These are phyloP conservation scores for Trichosanthes cucumerina DNA, from an alignment of 306 rosid genomes.

Conservation along the genomic window DNA sequence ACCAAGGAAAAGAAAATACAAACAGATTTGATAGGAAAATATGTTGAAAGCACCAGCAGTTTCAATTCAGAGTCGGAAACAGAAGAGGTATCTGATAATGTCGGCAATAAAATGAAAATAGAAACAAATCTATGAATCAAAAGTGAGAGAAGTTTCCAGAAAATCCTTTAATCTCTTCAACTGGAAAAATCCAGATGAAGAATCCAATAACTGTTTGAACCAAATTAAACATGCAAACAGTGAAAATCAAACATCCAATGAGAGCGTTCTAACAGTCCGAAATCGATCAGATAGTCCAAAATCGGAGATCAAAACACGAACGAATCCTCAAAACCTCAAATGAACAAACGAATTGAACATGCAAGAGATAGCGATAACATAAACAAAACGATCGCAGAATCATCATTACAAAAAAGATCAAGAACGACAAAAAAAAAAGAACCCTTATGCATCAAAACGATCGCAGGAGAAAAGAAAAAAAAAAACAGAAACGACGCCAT, in stretches of 20 bases:
- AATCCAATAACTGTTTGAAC: background rate
- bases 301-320: background rate
- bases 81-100: background rate
- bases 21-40: background rate
- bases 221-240: constrained; percentile 3
- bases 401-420: background rate
- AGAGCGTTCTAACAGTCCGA: background rate
- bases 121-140: background rate
- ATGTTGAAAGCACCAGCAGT: background rate
- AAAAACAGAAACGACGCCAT: background rate
- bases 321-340: background rate
- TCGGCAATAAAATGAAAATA: background rate
- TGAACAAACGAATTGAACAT: background rate
- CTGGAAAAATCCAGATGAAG: constrained; percentile 3
- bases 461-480: background rate
- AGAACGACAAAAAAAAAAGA: background rate
- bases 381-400: background rate
- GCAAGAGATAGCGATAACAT: background rate
- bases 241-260: constrained; percentile 8
- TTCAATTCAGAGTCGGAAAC: background rate
- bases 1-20: background rate
- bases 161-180: constrained; percentile 1
- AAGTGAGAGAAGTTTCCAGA: background rate
- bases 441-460: background rate
- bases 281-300: background rate